Percentiles rank a stretch among this genome's conserved stretches.
These are phyloP conservation scores for Zygosaccharomyces gambellarensis DNA, from an alignment of 805 yeast genomes.

Conservation along the genomic window DNA sequence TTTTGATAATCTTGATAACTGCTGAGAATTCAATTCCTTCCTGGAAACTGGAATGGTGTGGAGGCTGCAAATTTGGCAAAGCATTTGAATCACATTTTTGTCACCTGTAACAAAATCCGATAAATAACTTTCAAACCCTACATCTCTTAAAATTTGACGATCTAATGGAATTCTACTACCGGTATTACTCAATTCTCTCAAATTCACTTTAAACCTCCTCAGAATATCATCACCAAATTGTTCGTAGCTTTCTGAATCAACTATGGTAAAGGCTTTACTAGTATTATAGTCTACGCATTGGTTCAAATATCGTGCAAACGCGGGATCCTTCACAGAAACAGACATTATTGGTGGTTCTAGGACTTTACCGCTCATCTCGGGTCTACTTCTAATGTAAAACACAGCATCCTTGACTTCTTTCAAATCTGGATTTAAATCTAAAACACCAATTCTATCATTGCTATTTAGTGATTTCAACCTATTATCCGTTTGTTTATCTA, in stretches of 20 bases:
- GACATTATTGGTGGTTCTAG: constrained; percentile 74
- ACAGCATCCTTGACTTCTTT: constrained; percentile 34
- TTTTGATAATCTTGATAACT: constrained; percentile 36
- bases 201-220: constrained; percentile 47
- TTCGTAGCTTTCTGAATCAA: constrained; percentile 46
- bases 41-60: constrained; percentile 60
- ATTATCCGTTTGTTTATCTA: constrained; percentile 33
- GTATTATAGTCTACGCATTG: constrained; percentile 51
- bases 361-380: constrained; percentile 40
- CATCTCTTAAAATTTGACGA: constrained; percentile 35
- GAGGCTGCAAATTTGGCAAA: constrained; percentile 50
- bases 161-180: constrained; percentile 25
- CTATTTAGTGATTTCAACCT: constrained; percentile 39
- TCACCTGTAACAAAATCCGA: constrained; percentile 75
- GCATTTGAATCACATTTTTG: constrained; percentile 60
- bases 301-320: constrained; percentile 53
- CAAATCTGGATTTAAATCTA: constrained; percentile 37
- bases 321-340: constrained; percentile 47
- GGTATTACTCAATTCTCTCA: constrained; percentile 43
- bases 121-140: constrained; percentile 79
- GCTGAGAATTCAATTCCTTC: constrained; percentile 40
- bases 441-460: constrained; percentile 48
- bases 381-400: constrained; percentile 34
- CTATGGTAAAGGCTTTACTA: constrained; percentile 59
- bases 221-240: constrained; percentile 41